Conservation (phyloP, 352 stramenopile species). For the Globisporangium megalacanthum region DNA sequence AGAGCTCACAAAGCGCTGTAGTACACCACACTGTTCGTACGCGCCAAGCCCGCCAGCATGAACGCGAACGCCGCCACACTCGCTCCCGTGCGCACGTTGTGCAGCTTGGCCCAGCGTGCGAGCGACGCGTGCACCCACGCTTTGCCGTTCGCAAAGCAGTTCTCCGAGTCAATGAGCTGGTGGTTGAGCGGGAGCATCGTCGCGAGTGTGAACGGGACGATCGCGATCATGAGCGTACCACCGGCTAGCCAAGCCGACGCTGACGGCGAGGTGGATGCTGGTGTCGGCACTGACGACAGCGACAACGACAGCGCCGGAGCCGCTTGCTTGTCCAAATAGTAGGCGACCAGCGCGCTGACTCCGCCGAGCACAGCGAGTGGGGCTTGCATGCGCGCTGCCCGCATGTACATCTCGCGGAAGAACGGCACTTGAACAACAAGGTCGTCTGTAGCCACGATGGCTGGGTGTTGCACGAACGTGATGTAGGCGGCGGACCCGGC, state of each 20-base stretch:
- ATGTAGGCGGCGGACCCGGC: slow-evolving; percentile 26
- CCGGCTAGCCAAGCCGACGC: slow-evolving; percentile 10
- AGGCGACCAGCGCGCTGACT: slow-evolving; percentile 13
- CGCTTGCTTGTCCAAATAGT: slow-evolving; percentile 10
- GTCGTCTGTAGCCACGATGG: slow-evolving; percentile 9
- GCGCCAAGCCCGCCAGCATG: neutral
- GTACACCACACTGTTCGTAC: neutral
- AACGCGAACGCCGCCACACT: slow-evolving; percentile 47
- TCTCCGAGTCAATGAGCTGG: slow-evolving; percentile 46
- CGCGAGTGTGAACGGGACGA: slow-evolving; percentile 62
- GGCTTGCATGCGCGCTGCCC: slow-evolving; percentile 16
- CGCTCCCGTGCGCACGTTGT: slow-evolving; percentile 41
- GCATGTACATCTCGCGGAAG: slow-evolving; percentile 24
- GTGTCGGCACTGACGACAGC: too few species aligned
- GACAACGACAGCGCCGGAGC: neutral
- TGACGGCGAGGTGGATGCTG: too few species aligned
- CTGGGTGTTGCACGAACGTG: slow-evolving; percentile 28
- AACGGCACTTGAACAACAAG: slow-evolving; percentile 16
- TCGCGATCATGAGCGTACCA: slow-evolving; percentile 44
- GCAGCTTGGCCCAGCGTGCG: slow-evolving; percentile 42
- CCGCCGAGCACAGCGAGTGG: slow-evolving; percentile 18
- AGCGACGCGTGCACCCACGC: slow-evolving; percentile 55
- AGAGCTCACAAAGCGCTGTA: too few species aligned
- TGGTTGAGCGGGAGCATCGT: slow-evolving; percentile 66
- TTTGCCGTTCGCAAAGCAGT: slow-evolving; percentile 28